These are phyloP conservation scores for Dipodascopsis uninucleata DNA, from an alignment of 805 yeast species.

Conservation along the genomic window DNA sequence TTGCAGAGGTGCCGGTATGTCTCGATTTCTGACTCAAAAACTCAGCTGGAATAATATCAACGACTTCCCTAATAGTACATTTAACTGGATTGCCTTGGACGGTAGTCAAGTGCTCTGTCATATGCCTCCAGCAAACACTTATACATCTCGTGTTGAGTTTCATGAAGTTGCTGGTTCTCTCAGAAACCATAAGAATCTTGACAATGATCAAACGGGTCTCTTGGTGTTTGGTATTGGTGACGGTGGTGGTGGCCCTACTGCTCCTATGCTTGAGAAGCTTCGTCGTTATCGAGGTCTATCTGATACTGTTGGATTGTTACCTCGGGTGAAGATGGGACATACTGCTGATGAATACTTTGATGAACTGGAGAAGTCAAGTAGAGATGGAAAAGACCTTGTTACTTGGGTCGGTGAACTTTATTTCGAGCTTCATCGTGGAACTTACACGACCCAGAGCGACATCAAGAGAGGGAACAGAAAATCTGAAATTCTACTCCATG, in stretches of 20 bases:
- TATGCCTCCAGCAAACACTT: constrained; percentile 97
- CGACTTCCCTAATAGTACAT: constrained; percentile 81
- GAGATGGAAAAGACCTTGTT: constrained; percentile 66
- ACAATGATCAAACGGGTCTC: constrained; percentile 75
- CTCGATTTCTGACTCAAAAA: constrained; percentile 85
- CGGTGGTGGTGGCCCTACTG: constrained; percentile 98
- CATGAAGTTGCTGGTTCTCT: constrained; percentile 86
- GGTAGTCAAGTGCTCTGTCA: constrained; percentile 84
- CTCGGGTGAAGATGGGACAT: constrained; percentile 72
- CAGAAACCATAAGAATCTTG: constrained; percentile 76
- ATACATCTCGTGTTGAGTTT: constrained; percentile 88
- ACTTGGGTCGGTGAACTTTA: constrained; percentile 93
- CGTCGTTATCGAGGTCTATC: constrained; percentile 87
- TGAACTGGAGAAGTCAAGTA: constrained; percentile 55
- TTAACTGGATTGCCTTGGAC: constrained; percentile 93
- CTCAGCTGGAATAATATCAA: constrained; percentile 96
- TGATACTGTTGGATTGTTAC: constrained; percentile 74
- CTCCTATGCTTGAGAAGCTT: constrained; percentile 87
- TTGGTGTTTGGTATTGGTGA: constrained; percentile 91
- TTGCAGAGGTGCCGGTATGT: constrained; percentile 80
- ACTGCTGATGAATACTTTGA: constrained; percentile 80
- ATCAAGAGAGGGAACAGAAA: constrained; percentile 77
- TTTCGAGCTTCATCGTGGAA: constrained; percentile 94
- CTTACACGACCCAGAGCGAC: constrained; percentile 90
- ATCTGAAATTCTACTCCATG: constrained; percentile 74